A percentile compares a stretch with the other conserved stretches of the same genome.
Conservation (phyloP, 2,329 filamentous ascomycete species). For the Cladophialophora bantiana region DNA sequence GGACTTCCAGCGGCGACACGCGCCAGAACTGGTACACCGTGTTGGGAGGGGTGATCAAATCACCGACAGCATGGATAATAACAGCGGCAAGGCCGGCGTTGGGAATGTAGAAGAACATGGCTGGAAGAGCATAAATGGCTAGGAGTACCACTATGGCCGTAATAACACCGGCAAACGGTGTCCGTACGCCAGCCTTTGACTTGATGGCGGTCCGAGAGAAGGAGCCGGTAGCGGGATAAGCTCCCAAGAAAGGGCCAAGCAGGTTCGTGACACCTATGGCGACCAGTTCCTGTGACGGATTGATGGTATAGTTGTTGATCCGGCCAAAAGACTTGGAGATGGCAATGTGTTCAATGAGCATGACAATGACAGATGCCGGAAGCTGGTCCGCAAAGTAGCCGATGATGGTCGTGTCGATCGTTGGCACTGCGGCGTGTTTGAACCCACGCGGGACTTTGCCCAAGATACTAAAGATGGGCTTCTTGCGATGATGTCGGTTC, state of each 20-base stretch:
- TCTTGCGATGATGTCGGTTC: slow-evolving; percentile 70
- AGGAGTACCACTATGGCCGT: slow-evolving; percentile 85
- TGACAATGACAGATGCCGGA: slow-evolving; percentile 87
- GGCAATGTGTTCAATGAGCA: slow-evolving; percentile 95
- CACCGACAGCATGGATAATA: slow-evolving; percentile 94
- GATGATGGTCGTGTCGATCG: slow-evolving; percentile 71
- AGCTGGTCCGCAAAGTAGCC: slow-evolving; percentile 73
- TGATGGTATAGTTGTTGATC: slow-evolving; percentile 94
- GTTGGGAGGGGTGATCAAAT: slow-evolving; percentile 89
- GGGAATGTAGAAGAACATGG: slow-evolving; percentile 93
- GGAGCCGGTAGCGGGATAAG: slow-evolving; percentile 90
- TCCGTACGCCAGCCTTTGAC: slow-evolving; percentile 93
- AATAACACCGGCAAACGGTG: slow-evolving; percentile 87
- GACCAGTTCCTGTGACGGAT: slow-evolving; percentile 94
- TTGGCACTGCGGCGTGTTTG: slow-evolving; percentile 76
- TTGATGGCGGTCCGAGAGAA: slow-evolving; percentile 97
- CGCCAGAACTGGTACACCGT: slow-evolving; percentile 95
- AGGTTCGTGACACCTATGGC: slow-evolving; percentile 92
- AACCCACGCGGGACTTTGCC: slow-evolving; percentile 84
- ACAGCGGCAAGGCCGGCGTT: slow-evolving; percentile 80
- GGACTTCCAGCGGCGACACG: slow-evolving; percentile 85
- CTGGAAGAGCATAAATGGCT: slow-evolving; percentile 85
- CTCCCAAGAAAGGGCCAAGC: slow-evolving; percentile 88
- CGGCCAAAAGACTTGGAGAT: slow-evolving; percentile 97
- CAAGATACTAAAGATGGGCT: slow-evolving; percentile 77